Percentiles rank a stretch among this genome's conserved stretches.
phyloP scores from a whole-genome alignment of 2,329 filamentous ascomycete species.

The Diaporthe australafricana region DNA sequence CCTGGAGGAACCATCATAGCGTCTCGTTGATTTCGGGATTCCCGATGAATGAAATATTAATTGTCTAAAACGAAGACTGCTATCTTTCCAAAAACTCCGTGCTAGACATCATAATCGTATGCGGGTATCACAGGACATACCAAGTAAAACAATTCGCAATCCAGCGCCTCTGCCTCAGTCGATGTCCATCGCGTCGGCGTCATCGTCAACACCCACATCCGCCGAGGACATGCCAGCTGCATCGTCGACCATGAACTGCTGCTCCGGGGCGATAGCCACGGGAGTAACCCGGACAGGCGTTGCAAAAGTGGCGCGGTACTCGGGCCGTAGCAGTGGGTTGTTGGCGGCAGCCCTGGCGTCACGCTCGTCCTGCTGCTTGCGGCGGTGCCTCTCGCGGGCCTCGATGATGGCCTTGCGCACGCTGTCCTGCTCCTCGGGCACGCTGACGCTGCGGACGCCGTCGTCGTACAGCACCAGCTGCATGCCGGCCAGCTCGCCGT shows the following conservation, averaged over 20 bases:
- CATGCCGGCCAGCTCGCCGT: conserved; percentile 69
- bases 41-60: conserved; percentile 15
- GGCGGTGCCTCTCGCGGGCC: conserved; percentile 75
- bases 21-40: conserved; percentile 20
- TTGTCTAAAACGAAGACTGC: background rate
- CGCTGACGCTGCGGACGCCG: conserved; percentile 79
- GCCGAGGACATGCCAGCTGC: background rate
- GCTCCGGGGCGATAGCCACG: background rate
- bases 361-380: conserved; percentile 61
- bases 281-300: conserved; percentile 30
- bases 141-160: background rate
- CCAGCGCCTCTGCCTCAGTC: conserved; percentile 53
- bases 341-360: conserved; percentile 39
- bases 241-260: background rate
- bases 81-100: conserved; percentile 16
- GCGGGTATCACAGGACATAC: conserved; percentile 38
- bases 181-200: conserved; percentile 76
- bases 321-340: background rate
- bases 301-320: conserved; percentile 26
- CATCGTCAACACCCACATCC: conserved; percentile 47
- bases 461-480: conserved; percentile 84
- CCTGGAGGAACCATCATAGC: conserved; percentile 34
- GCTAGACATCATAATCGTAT: conserved; percentile 31
- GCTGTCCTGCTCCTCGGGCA: conserved; percentile 79
- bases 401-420: conserved; percentile 89